A percentile compares a stretch with the other conserved stretches of the same genome.
Evolutionary conservation across 306 rosid species (phyloP).

Genomic region (Trichosanthes truncata): DNA sequence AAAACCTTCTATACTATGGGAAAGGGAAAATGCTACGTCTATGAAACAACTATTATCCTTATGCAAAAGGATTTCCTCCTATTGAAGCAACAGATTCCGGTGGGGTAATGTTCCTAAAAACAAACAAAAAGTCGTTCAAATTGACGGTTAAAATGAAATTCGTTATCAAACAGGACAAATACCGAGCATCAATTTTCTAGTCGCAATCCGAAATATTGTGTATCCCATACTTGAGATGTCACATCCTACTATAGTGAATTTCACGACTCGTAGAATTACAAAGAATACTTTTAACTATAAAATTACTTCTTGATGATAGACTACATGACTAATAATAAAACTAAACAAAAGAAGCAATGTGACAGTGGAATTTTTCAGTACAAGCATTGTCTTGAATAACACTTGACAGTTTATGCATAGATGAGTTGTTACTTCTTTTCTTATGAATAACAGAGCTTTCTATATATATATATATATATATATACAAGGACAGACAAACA

Average conservation of each 20-base stretch:
- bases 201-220: not conserved
- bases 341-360: not conserved
- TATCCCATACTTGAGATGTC: not conserved
- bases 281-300: not conserved
- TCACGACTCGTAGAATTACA: not conserved
- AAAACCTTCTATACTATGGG: not conserved
- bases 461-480: no score
- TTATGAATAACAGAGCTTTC: no score
- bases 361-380: not conserved
- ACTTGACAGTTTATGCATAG: not conserved
- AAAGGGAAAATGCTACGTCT: not conserved
- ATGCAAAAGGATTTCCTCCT: conserved; percentile 92
- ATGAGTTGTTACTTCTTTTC: not conserved
- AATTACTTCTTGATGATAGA: no score
- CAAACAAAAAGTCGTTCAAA: not conserved
- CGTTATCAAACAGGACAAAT: not conserved
- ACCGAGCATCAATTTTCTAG: not conserved
- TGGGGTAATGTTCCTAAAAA: conserved; percentile 52
- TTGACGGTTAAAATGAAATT: not conserved
- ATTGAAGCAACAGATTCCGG: conserved; percentile 56
- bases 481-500: no score
- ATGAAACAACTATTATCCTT: conserved; percentile 11
- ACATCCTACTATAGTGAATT: not conserved
- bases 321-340: not conserved
- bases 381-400: not conserved